phyloP scores from a whole-genome alignment of 129 eudicot genomes.

The Helichrysum umbraculigerum region DNA sequence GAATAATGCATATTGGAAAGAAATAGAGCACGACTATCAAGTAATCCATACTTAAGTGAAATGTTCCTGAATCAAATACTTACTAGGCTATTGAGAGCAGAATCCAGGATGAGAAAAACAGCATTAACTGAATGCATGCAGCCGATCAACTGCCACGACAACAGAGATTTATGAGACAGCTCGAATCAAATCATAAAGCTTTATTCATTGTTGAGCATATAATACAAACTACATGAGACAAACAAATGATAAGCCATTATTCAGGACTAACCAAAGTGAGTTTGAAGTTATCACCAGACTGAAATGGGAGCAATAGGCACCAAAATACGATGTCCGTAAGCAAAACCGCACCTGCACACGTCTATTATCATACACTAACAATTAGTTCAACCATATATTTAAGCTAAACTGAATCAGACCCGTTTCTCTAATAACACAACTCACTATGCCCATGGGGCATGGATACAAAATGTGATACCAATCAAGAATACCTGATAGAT shows the following conservation, averaged over 20 bases:
- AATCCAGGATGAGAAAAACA: slow-evolving; percentile 70
- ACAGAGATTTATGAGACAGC: background rate
- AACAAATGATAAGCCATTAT: background rate
- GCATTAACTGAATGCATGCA: slow-evolving; percentile 78
- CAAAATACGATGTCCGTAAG: slow-evolving; percentile 87
- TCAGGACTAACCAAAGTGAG: slow-evolving; percentile 66
- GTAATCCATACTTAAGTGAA: background rate
- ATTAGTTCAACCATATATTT: slow-evolving; percentile 8
- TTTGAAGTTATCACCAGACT: slow-evolving; percentile 49
- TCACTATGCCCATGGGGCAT: slow-evolving; percentile 7
- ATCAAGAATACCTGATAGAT: slow-evolving; percentile 55
- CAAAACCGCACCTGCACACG: slow-evolving; percentile 81
- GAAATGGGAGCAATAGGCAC: slow-evolving; percentile 71
- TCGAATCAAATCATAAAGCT: background rate
- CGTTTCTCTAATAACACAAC: background rate
- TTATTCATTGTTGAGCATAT: background rate
- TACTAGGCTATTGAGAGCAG: slow-evolving; percentile 72
- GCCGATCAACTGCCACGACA: slow-evolving; percentile 63
- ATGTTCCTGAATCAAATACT: slow-evolving; percentile 21
- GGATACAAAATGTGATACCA: slow-evolving; percentile 14
- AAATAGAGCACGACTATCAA: background rate
- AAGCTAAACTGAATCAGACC: too few relatives aligned
- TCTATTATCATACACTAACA: slow-evolving; percentile 40
- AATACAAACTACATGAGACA: background rate
- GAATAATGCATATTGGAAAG: background rate